Base-by-base conservation (phyloP, 2,329 filamentous ascomycete species). In the Pestalotiopsis fici region DNA sequence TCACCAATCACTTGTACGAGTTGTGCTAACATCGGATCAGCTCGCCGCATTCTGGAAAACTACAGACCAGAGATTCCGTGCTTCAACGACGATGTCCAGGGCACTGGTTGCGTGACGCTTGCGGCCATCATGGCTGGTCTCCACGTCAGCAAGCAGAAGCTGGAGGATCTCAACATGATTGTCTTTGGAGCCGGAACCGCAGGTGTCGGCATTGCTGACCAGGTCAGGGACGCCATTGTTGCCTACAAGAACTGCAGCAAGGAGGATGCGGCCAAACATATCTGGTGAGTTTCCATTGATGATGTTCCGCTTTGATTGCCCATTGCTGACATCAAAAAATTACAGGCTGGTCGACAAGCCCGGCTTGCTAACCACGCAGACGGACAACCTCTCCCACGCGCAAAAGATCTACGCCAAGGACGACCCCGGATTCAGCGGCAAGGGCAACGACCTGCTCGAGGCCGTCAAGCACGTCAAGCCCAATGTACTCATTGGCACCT, bases 51-150 rank as follows among this genome's bases (percentile, higher is more conserved):
- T 2, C 83, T 97, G 0, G 92, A 97, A 68, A 87, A 85, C 43
- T 97, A 96, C 73, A 87, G 91, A 1, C 85, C 90, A 0, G 75
- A 91, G 62, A 90, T 95, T 7, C 86, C 94, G 0, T 97, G 93
- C 77, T 97, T 97, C 84, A 97, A 97, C 74, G 94, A 97, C 67
- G 94, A 97, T 76, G 90, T 97, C 0, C 94, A 97, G 78, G 94
- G 94, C 1, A 97, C 94, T 0, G 94, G 94, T 0, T 95, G 93
- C 68, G 93, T 97, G 1, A 95, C 94, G 0, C 85, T 97, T 0
- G 94, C 94, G 0, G 94, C 92, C 1, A 90, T 97, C 69, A 89
- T 93, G 82, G 89, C 93, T 0, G 94, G 88, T 0, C 82, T 95
- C 7, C 88, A 93, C 68, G 89, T 95, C 7, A 89, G 85, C 68